Percentiles rank a stretch among this genome's conserved stretches.
phyloP scores from a whole-genome alignment of 1,284 basidiomycete species.

The Marasmius fiardii region DNA sequence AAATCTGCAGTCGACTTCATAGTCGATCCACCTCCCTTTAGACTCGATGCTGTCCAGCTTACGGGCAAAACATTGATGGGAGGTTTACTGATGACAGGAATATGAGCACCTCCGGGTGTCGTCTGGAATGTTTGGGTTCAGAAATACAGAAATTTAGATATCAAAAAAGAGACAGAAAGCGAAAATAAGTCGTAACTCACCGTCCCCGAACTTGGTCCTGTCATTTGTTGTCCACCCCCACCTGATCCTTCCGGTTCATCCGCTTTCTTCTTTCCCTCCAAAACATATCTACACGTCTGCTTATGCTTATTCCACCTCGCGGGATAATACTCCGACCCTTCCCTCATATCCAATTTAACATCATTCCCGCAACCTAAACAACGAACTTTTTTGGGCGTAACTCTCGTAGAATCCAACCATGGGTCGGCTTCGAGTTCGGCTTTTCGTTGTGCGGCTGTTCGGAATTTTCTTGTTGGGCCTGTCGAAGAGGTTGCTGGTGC shows the following conservation, averaged over 20 bases:
- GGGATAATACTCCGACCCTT: background rate
- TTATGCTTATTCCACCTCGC: conserved; percentile 1
- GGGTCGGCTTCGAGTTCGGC: background rate
- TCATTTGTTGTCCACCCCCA: no score
- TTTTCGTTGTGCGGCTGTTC: background rate
- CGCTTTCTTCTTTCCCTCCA: background rate
- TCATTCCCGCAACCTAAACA: conserved; percentile 2
- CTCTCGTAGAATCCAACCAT: background rate
- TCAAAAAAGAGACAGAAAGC: no score
- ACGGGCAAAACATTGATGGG: background rate
- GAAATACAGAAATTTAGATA: no score
- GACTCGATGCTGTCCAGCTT: background rate
- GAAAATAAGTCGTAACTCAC: no score
- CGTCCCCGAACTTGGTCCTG: no score
- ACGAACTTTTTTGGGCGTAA: background rate
- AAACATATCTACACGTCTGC: background rate
- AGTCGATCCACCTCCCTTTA: background rate
- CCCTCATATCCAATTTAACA: background rate
- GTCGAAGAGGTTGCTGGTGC: no score
- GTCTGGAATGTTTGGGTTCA: no score
- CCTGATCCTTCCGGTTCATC: no score
- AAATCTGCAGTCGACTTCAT: background rate
- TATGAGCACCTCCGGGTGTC: no score
- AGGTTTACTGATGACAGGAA: no score
- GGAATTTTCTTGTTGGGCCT: background rate